Evolutionary conservation across 2,329 filamentous ascomycete genomes (phyloP), one percentile per base, ranked within the genome.

Genomic region (Diaporthe sp.): DNA sequence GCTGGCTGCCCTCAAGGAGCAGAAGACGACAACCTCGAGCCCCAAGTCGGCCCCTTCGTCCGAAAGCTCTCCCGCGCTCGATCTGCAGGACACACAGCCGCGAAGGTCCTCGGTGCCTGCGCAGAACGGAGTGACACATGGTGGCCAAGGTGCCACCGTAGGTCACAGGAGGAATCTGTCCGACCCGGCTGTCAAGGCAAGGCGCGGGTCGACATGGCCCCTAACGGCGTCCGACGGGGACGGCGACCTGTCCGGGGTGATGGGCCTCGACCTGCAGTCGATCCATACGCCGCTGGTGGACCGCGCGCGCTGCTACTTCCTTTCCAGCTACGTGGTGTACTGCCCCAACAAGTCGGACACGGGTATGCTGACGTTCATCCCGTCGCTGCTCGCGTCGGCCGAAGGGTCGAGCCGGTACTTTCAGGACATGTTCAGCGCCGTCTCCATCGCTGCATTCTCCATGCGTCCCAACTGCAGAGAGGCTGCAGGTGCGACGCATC

Each of bases 351-450:
- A 67, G 15, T 34, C 39, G 20, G 49, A 57, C 28, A 37, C 6
- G n/a, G 72, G 72, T 17, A 74, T 74, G 61, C 37, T 74, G 39
- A 74, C 72, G 7, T 74, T 74, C 25, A 74, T 74, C 5, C 72
- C 72, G 37, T 74, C 72, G 4, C 31, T 74, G 42, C 55, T 74
- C 31, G 47, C 72, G 15, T 57, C 72, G 39, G 7, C 37, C 22
- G 39, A 74, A 28, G 31, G 51, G 28, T 47, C 34, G 22, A 68
- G 4, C 9, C 58, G 57, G 5, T 55, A 60, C 49, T 74, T 74
- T 9, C 61, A 74, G 37, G 72, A 74, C 51, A 49, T 74, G 47
- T 74, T 74, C 72, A 63, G 61, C 25, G 72, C 72, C 39, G 72
- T 74, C 39, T 68, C 72, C 28, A 74, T 74, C 47, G 72, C 72